Conservation (phyloP, 2,329 filamentous ascomycete species). For the Neonectria magnoliae region DNA sequence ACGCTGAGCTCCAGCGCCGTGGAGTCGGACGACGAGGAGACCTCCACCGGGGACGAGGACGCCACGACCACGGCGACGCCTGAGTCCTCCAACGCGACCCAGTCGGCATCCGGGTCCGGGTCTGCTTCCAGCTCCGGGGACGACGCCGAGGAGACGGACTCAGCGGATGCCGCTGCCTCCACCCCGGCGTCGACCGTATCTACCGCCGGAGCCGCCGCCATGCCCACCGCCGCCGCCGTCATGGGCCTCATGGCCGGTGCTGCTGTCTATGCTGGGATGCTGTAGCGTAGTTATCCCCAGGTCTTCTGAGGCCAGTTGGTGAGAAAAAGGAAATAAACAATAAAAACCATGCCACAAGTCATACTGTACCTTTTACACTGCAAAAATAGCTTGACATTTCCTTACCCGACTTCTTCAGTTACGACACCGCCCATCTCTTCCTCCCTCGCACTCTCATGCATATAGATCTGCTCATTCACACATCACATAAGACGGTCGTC, state of each 20-base stretch:
- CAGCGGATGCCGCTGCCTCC: constrained; percentile 26
- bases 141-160: constrained; percentile 19
- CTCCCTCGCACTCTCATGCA: too few species aligned
- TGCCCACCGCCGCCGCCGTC: constrained; percentile 40
- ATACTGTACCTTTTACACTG: not conserved
- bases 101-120: constrained; percentile 20
- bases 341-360: not conserved
- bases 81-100: constrained; percentile 22
- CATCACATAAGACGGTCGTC: not conserved
- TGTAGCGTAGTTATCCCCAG: constrained; percentile 27
- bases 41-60: constrained; percentile 21
- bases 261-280: constrained; percentile 41
- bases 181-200: constrained; percentile 31
- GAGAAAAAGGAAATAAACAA: not conserved
- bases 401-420: too few species aligned
- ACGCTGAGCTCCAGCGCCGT: constrained; percentile 21
- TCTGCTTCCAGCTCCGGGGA: constrained; percentile 31
- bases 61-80: constrained; percentile 22
- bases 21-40: constrained; percentile 13
- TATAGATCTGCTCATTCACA: not conserved
- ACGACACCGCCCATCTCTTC: too few species aligned
- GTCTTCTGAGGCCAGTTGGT: not conserved
- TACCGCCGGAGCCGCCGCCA: constrained; percentile 36
- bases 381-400: not conserved
- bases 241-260: constrained; percentile 44